Evolutionary conservation across 805 yeast genomes (phyloP).

Genomic region (Tetrapisispora nanseiensis): DNA sequence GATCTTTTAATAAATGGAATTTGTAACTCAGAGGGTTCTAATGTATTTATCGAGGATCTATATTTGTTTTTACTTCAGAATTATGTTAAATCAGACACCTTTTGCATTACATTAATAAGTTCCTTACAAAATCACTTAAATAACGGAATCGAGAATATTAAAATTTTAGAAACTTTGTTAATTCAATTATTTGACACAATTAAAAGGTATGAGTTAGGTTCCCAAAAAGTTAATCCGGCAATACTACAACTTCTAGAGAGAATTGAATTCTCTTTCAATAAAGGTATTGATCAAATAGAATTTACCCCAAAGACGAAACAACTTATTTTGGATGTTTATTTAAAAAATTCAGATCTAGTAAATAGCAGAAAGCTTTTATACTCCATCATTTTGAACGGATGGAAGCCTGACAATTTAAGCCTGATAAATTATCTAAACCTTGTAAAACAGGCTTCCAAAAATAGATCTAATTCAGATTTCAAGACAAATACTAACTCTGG

Average conservation of each 20-base stretch:
- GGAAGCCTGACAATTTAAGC: slow-evolving; percentile 9
- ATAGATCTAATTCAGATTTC: background rate
- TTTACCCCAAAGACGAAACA: slow-evolving; percentile 10
- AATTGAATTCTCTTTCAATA: slow-evolving; percentile 6
- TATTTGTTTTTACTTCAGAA: slow-evolving; percentile 20
- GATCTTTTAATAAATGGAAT: slow-evolving; percentile 1
- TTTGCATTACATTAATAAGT: slow-evolving; percentile 9
- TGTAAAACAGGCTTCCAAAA: slow-evolving; percentile 4
- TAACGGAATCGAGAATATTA: slow-evolving; percentile 14
- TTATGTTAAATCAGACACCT: slow-evolving; percentile 9
- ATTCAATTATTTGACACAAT: background rate
- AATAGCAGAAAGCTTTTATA: slow-evolving; percentile 11
- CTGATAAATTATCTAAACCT: slow-evolving; percentile 11
- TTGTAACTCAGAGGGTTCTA: slow-evolving; percentile 4
- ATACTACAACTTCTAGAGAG: background rate
- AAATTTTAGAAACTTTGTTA: slow-evolving; percentile 11
- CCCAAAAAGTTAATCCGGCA: background rate
- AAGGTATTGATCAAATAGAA: slow-evolving; percentile 4
- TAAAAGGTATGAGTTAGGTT: background rate
- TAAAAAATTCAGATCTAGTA: slow-evolving; percentile 7
- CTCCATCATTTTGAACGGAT: slow-evolving; percentile 7
- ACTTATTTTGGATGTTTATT: slow-evolving; percentile 10
- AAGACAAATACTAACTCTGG: slow-evolving; percentile 13
- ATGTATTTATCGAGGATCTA: slow-evolving; percentile 30
- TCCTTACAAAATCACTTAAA: slow-evolving; percentile 14